These are phyloP conservation scores for Venturia nashicola DNA, from an alignment of 2,329 filamentous ascomycete species.

Conservation along the genomic window DNA sequence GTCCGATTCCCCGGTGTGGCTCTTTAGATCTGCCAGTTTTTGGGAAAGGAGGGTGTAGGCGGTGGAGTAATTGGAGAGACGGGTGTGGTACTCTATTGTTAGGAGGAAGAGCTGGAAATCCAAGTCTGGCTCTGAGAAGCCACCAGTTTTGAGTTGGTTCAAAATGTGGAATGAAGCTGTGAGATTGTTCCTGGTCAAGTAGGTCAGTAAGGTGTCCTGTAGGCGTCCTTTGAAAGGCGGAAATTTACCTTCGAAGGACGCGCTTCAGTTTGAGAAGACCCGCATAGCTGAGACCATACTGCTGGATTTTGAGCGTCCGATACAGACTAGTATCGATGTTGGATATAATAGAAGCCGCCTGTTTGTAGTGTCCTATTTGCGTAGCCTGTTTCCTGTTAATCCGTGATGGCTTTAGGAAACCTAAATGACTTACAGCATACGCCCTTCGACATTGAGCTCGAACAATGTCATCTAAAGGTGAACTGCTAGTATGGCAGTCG, in stretches of 20 bases:
- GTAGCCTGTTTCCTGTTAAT: conserved; percentile 31
- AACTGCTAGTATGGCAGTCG: conserved; percentile 52
- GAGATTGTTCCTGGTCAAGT: conserved; percentile 38
- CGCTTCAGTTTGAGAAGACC: conserved; percentile 51
- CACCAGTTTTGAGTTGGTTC: conserved; percentile 41
- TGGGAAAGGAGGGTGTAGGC: conserved; percentile 44
- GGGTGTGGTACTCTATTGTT: conserved; percentile 46
- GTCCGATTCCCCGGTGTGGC: conserved; percentile 45
- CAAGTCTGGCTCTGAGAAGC: conserved; percentile 45
- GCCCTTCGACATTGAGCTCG: conserved; percentile 62
- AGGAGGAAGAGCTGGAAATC: conserved; percentile 45
- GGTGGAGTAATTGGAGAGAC: conserved; percentile 36
- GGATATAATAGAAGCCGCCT: conserved; percentile 50
- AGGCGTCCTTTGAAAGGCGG: background rate
- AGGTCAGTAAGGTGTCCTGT: background rate
- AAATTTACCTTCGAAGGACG: conserved; percentile 41
- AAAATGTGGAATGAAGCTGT: conserved; percentile 45
- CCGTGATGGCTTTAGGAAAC: background rate
- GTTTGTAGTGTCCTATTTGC: conserved; percentile 56
- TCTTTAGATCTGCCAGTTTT: conserved; percentile 24
- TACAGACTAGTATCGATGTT: conserved; percentile 48
- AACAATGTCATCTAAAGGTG: conserved; percentile 65
- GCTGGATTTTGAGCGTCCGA: conserved; percentile 64
- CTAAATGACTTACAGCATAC: conserved; percentile 35
- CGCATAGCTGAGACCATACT: conserved; percentile 57